phyloP scores from a whole-genome alignment of 1,284 basidiomycete genomes.

The Cryptococcus maquisensis region DNA sequence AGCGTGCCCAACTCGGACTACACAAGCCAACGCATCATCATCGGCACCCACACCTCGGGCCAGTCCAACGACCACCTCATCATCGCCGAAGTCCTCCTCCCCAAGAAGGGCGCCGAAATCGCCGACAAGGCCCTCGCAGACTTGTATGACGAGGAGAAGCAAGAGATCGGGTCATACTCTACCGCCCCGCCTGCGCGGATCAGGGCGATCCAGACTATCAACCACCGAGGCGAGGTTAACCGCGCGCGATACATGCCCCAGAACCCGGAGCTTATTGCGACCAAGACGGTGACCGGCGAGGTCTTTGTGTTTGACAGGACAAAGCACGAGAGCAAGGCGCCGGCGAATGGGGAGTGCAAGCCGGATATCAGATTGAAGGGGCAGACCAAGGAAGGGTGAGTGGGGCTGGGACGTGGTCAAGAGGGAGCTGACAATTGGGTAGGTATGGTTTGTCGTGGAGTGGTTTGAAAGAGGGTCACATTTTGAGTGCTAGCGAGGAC shows the following conservation, averaged over 20 bases:
- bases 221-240: conserved; percentile 95
- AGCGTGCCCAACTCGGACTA: conserved; percentile 80
- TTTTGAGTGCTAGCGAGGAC: conserved; percentile 91
- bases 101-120: conserved; percentile 57
- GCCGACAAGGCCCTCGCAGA: conserved; percentile 69
- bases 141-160: conserved; percentile 84
- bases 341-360: conserved; percentile 73
- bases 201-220: conserved; percentile 89
- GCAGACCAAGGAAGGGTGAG: conserved; percentile 85
- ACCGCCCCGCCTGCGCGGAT: conserved; percentile 72
- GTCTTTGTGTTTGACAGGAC: conserved; percentile 94
- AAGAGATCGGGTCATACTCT: conserved; percentile 77
- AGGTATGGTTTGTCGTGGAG: conserved; percentile 95
- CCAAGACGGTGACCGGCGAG: conserved; percentile 84
- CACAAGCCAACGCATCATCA: conserved; percentile 84
- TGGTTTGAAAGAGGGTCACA: conserved; percentile 72
- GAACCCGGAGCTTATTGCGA: conserved; percentile 94
- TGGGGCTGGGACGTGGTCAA: neutral
- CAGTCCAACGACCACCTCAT: conserved; percentile 94
- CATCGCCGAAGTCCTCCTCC: conserved; percentile 90
- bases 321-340: conserved; percentile 91
- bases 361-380: conserved; percentile 89
- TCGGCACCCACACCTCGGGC: conserved; percentile 96
- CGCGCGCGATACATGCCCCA: conserved; percentile 98
- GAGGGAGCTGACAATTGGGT: conserved; percentile 8